These are phyloP conservation scores for Artemisia annua DNA, from an alignment of 129 eudicot genomes.

Conservation along the genomic window DNA sequence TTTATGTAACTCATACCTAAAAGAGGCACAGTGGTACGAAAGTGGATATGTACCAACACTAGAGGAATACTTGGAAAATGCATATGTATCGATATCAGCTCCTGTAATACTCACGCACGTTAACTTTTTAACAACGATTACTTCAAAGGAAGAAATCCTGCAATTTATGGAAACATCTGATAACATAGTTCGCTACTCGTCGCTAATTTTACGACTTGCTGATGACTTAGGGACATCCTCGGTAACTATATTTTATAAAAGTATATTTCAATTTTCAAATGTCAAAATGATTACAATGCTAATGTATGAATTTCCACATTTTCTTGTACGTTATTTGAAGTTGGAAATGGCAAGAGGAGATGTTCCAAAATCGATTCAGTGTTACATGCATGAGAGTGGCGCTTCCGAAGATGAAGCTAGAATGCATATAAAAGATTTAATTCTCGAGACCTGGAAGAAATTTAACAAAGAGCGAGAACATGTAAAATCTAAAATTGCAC, in stretches of 20 bases:
- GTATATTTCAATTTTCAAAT: too few relatives aligned
- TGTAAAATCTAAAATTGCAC: background rate
- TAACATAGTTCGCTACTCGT: constrained; percentile 9
- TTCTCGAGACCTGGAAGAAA: background rate
- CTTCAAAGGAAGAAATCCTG: constrained; percentile 9
- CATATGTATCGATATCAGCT: constrained; percentile 20
- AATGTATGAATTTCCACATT: background rate
- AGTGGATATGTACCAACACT: constrained; percentile 29
- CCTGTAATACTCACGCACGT: constrained; percentile 19
- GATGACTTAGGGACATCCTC: constrained; percentile 34
- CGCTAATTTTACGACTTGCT: constrained; percentile 30
- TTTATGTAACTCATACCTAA: constrained; percentile 31
- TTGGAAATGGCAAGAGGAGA: background rate
- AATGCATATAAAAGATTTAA: too few relatives aligned
- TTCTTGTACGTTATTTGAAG: background rate
- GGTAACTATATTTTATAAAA: constrained; percentile 23
- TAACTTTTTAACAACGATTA: background rate
- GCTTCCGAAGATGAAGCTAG: background rate
- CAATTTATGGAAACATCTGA: background rate
- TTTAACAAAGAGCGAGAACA: background rate
- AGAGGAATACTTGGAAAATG: constrained; percentile 10
- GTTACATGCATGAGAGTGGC: background rate
- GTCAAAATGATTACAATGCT: too few relatives aligned
- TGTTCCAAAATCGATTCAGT: background rate
- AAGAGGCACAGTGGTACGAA: constrained; percentile 35